These are phyloP conservation scores for Graphiopsis chlorocephala DNA, from an alignment of 2,329 filamentous ascomycete species.

Conservation along the genomic window DNA sequence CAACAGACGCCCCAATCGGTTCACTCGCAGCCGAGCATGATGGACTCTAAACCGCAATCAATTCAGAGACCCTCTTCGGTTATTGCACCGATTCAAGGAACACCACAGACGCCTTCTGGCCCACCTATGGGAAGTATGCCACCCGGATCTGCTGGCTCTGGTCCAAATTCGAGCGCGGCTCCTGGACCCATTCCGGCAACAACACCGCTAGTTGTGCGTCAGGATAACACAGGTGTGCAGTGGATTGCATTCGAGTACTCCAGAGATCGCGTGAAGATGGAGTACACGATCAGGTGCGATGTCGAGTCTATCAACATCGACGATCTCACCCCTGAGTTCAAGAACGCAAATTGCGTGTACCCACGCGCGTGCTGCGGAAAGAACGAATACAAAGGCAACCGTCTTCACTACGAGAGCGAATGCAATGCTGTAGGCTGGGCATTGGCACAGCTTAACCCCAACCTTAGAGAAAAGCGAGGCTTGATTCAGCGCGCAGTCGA, in stretches of 20 bases:
- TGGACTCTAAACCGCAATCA: conserved; percentile 27
- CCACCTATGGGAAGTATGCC: conserved; percentile 30
- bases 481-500: conserved; percentile 96
- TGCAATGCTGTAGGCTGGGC: conserved; percentile 99
- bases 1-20: conserved; percentile 18
- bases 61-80: conserved; percentile 27
- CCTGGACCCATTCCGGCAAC: conserved; percentile 96
- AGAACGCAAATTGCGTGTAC: conserved; percentile 97
- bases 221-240: conserved; percentile 94
- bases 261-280: conserved; percentile 95
- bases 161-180: conserved; percentile 82
- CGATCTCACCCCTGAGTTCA: conserved; percentile 81
- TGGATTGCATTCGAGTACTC: conserved; percentile 99
- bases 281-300: conserved; percentile 97
- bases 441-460: conserved; percentile 85
- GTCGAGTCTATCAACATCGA: conserved; percentile 96
- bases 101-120: conserved; percentile 32
- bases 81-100: conserved; percentile 23
- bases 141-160: conserved; percentile 34
- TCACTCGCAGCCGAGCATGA: conserved; percentile 27
- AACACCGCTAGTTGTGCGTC: conserved; percentile 86
- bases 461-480: conserved; percentile 86
- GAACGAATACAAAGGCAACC: conserved; percentile 94
- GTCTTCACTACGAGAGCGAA: conserved; percentile 93
- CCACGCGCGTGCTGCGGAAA: conserved; percentile 92